Evolutionary conservation across 371 early-diverging fungal species (phyloP), one percentile per base, ranked within the genome.

Genomic region (Zopfochytrium polystomum): DNA sequence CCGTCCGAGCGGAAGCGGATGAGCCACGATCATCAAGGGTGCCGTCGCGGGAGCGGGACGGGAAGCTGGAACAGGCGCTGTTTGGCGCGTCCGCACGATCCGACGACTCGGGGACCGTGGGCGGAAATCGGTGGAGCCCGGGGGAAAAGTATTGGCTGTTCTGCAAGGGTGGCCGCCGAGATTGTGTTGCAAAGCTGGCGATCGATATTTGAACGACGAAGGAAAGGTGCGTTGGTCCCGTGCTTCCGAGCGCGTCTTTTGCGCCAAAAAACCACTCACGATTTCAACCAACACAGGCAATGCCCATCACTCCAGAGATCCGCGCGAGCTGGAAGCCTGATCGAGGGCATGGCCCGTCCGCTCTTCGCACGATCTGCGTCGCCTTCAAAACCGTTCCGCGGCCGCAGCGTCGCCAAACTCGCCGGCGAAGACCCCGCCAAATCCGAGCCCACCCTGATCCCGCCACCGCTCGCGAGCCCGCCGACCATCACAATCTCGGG

Each of bases 141-240:
- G 48, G 27, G 7, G 45, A 54, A 7, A 44, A 25, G 33, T 18
- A 50, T 11, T n/a, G n/a, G n/a, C n/a, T n/a, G n/a, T n/a, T n/a
- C n/a, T 90, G 83, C 67, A 95, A 95, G 72, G 95, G 93, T 26
- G 95, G 92, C 4, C 81, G 88, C n/a, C n/a, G n/a, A n/a, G n/a
- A n/a, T n/a, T n/a, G n/a, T n/a, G n/a, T n/a, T n/a, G n/a, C n/a
- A n/a, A n/a, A n/a, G n/a, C n/a, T n/a, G n/a, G n/a, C n/a, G n/a
- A n/a, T n/a, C n/a, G n/a, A n/a, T n/a, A n/a, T n/a, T n/a, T n/a
- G n/a, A n/a, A n/a, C n/a, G n/a, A n/a, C n/a, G n/a, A n/a, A n/a
- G n/a, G n/a, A n/a, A n/a, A n/a, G n/a, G n/a, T n/a, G n/a, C n/a
- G n/a, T n/a, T n/a, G n/a, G n/a, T n/a, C n/a, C n/a, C n/a, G 33